These are phyloP conservation scores for Ceratocystis papillata DNA, from an alignment of 2,329 filamentous ascomycete species.

Conservation along the genomic window DNA sequence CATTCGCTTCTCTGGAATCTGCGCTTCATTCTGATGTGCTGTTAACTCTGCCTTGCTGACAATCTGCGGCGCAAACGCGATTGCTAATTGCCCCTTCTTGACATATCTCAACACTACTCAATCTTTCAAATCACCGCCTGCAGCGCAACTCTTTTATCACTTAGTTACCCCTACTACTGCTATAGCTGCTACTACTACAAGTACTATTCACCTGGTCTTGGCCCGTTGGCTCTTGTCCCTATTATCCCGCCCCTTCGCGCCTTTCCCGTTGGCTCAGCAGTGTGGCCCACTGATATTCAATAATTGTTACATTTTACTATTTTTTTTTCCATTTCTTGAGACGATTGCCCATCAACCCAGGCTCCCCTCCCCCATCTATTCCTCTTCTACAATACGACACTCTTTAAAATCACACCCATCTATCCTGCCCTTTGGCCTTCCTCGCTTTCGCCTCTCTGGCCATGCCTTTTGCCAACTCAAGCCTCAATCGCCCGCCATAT, in stretches of 20 bases:
- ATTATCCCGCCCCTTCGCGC: conserved; percentile 15
- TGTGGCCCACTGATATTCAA: conserved; percentile 18
- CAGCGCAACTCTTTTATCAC: conserved; percentile 16
- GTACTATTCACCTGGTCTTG: neutral
- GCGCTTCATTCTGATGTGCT: conserved; percentile 24
- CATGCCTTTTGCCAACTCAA: conserved; percentile 13
- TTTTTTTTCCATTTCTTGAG: conserved; percentile 15
- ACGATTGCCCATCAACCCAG: conserved; percentile 3
- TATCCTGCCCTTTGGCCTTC: neutral
- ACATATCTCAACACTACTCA: too few relatives aligned
- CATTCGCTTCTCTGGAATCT: conserved; percentile 24
- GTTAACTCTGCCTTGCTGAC: conserved; percentile 11
- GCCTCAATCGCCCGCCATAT: conserved; percentile 15
- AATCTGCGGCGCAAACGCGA: conserved; percentile 22
- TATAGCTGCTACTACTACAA: too few relatives aligned
- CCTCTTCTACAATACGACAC: neutral
- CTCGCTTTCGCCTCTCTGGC: conserved; percentile 11
- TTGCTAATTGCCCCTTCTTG: conserved; percentile 15
- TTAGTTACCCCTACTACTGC: neutral
- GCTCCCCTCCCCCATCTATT: neutral
- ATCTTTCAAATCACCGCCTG: neutral
- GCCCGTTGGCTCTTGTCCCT: neutral
- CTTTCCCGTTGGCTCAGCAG: conserved; percentile 13
- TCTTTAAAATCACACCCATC: neutral
- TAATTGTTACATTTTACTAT: neutral